Evolutionary conservation across 75 land plant species (phyloP), one percentile per base, ranked within the genome.

Genomic region (Sequoia sempervirens): DNA sequence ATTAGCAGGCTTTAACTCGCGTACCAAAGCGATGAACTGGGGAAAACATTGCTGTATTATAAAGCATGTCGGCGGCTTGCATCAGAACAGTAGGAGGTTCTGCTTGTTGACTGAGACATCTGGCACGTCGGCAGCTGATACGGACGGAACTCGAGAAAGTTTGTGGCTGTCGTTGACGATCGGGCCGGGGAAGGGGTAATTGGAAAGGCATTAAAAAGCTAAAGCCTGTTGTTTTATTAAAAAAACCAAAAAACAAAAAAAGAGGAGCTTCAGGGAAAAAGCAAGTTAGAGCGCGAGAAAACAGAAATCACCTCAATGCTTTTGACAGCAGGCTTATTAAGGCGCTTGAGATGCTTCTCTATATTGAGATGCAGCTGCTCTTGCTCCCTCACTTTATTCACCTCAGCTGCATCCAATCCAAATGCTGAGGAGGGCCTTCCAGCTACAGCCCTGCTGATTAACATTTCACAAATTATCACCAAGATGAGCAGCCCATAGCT

Each of bases 261-360:
- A 82, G 53, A 12, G 53, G 53, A 50, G 53, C 53, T 50, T 13
- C 53, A 50, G 53, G 53, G 2, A 12, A 50, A 50, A 50, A 26
- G 68, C 28, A 50, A 34, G 37, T 18, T 11, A 56, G 23, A 80
- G 32, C 43, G 37, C 8, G 9, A 87, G 70, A 45, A 79, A 45
- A 69, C n/a, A 68, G 17, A 52, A 37, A 32, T 4, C 66, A 92
- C 99, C 36, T 34, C 36, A 34, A 34, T 34, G 0, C 36, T 34
- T 34, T 34, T 34, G 36, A 34, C 36, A 34, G 0, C 0, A 34
- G 36, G 36, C 0, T 34, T 34, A 34, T 0, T 34, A 34, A 34
- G 36, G 36, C 36, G 36, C 36, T 34, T 34, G 36, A 34, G 36
- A 34, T 34, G 36, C 0, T 34, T 34, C 36, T 34, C 36, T 34